Base-by-base conservation (phyloP, 495 filamentous ascomycete species). In the Lineolata rhizophorae region DNA sequence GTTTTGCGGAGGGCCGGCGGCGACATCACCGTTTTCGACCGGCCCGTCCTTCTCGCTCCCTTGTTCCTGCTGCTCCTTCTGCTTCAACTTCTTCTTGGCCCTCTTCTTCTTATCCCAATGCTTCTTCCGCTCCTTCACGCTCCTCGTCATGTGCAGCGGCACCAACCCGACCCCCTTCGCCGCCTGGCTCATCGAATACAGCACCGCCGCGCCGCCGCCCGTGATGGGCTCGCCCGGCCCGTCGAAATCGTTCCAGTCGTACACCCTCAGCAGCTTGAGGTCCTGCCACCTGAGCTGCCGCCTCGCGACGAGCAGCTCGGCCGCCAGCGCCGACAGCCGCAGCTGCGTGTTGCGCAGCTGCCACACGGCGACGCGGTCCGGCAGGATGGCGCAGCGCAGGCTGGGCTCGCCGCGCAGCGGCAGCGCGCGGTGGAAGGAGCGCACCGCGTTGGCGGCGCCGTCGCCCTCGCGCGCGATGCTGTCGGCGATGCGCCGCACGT, bases 211-310 rank as follows among this genome's bases (percentile, higher is more conserved):
- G 5, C 65, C 61, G 1, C 56, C 51, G 3, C 76, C 76, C 2
- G 73, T 75, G 19, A 82, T 40, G 1, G 76, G 76, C 43, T 81
- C 76, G 0, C 74, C 76, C 0, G 76, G 74, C 0, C 76, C 76
- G 34, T 75, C 72, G 37, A 78, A 81, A 42, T 80, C 76, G 36
- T 79, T 79, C 74, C 74, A 82, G 38, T 79, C 72, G 20, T 61
- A 61, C 36, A 78, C 72, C 19, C 76, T 54, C 2, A 74, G 40
- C 13, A 79, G 51, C 26, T 65, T 58, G n/a, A 90, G 49, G 32
- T 72, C 64, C 29, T 64, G 64, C 62, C 65, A 72, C 14, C 61
- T 57, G 25, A 82, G 44, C 30, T 63, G 60, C 24, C 62, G 60
- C 38, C 58, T 54, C 31, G 67, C 52, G 0, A 76, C 60, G 2